phyloP scores from a whole-genome alignment of 331 rosid genomes.

The Acacia concinna region DNA sequence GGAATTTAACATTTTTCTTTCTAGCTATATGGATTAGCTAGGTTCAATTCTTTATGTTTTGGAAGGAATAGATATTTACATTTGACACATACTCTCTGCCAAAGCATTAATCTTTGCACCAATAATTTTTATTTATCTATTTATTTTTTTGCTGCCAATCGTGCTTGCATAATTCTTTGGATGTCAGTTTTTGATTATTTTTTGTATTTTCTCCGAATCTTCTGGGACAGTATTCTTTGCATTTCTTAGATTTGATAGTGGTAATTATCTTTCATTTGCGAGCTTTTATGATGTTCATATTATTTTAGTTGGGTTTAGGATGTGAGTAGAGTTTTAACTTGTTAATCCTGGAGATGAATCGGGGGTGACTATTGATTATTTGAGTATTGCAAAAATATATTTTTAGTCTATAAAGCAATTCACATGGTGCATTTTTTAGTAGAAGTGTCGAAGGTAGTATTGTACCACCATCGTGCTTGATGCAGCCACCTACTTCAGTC shows the following conservation, averaged over 20 bases:
- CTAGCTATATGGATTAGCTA: background rate
- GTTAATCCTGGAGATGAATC: background rate
- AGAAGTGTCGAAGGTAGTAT: no score
- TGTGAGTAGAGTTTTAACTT: background rate
- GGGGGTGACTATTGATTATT: background rate
- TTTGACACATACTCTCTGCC: background rate
- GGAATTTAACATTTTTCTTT: background rate
- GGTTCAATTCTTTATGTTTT: background rate
- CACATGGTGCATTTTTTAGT: background rate
- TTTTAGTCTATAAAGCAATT: background rate
- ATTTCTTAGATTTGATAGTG: background rate
- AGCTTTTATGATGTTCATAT: background rate
- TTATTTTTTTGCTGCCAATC: background rate
- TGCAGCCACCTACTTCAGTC: background rate
- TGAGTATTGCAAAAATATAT: background rate
- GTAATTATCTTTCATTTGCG: background rate
- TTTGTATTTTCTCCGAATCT: background rate
- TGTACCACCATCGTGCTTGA: no score
- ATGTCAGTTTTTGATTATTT: no score
- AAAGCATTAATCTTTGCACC: background rate
- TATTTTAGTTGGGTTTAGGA: background rate
- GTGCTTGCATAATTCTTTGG: background rate
- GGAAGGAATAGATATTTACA: background rate
- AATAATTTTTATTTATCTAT: no score
- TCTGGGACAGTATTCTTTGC: background rate